A percentile compares a stretch with the other conserved stretches of the same genome.
phyloP scores from a whole-genome alignment of 2,329 filamentous ascomycete species.

The Amphichorda felina region DNA sequence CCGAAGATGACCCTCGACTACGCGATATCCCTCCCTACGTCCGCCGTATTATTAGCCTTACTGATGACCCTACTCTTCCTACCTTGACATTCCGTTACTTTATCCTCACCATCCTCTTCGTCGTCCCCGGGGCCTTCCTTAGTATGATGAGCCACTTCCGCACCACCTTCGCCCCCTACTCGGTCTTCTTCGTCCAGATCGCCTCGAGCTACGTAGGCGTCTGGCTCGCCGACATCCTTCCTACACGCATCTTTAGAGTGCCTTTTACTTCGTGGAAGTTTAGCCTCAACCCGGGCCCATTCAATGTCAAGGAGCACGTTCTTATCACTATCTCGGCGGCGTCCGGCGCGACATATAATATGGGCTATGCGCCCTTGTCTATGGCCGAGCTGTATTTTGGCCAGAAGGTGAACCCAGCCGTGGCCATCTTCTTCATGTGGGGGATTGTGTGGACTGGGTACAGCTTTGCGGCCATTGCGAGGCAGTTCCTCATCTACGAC shows the following conservation, averaged over 20 bases:
- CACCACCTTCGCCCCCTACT: slow-evolving; percentile 45
- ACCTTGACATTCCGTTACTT: slow-evolving; percentile 51
- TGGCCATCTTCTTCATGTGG: slow-evolving; percentile 49
- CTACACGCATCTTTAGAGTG: slow-evolving; percentile 30
- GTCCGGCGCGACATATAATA: slow-evolving; percentile 38
- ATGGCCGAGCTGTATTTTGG: slow-evolving; percentile 47
- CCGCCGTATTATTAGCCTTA: slow-evolving; percentile 42
- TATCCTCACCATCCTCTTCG: slow-evolving; percentile 39
- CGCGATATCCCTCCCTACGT: slow-evolving; percentile 41
- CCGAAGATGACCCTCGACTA: slow-evolving; percentile 37
- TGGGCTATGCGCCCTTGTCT: slow-evolving; percentile 36
- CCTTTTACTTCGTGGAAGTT: slow-evolving; percentile 36
- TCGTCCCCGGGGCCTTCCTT: slow-evolving; percentile 44
- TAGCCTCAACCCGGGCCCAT: slow-evolving; percentile 42
- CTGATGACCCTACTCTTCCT: slow-evolving; percentile 41
- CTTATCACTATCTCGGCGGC: slow-evolving; percentile 41
- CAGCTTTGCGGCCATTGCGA: slow-evolving; percentile 43
- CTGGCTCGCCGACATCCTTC: slow-evolving; percentile 38
- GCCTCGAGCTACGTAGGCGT: slow-evolving; percentile 41
- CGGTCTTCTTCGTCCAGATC: slow-evolving; percentile 50
- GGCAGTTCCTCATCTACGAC: slow-evolving; percentile 45
- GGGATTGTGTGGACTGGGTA: slow-evolving; percentile 45
- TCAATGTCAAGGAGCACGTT: slow-evolving; percentile 46
- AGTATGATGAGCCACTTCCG: slow-evolving; percentile 43
- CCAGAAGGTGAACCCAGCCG: slow-evolving; percentile 35